Base-by-base conservation (phyloP, 2,329 filamentous ascomycete genomes). In the Clonostachys solani region DNA sequence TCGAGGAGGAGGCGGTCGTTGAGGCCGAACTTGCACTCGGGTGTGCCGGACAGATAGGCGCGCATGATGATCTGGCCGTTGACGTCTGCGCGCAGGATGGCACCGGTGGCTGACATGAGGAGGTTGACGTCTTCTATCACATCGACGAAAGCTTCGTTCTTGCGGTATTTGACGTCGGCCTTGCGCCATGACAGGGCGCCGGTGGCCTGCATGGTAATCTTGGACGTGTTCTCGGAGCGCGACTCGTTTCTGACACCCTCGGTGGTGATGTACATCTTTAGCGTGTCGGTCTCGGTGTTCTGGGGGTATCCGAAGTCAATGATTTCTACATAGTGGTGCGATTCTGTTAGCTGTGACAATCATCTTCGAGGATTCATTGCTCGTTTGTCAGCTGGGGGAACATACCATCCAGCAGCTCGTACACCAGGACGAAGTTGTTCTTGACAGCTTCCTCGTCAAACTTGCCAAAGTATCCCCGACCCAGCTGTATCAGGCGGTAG, bases 201-300 rank as follows among this genome's bases (percentile, higher is more conserved):
- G 0, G 94, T 99, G 12, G 94, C 95, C 74, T 99, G 94, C 92
- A 97, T 96, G 23, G 94, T 99, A 68, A 99, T 99, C 66, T 92
- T 94, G 56, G 91, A 92, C 44, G 92, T 96, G 67, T 99, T 92
- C 64, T 96, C 89, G 71, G 84, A 86, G 55, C 80, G 84, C 56
- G 84, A 76, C 66, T 91, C 91, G 33, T 91, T 95, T 69, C 96
- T 96, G 71, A 99, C 92, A 49, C 94, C 94, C 73, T 99, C 94
- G 35, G 94, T 99, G 40, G 95, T 99, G 62, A 99, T 99, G 77
- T 99, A 99, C 92, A 97, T 97, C 72, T 99, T 99, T 59, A 99
- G 77, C 15, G 94, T 97, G 67, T 99, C 94, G 46, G 92, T 96
- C 72, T 99, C 94, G 52, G 94, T 99, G 67, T 97, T 97, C 67